These are phyloP conservation scores for Dipteronia sinensis DNA, from an alignment of 345 rosid genomes.

Conservation along the genomic window DNA sequence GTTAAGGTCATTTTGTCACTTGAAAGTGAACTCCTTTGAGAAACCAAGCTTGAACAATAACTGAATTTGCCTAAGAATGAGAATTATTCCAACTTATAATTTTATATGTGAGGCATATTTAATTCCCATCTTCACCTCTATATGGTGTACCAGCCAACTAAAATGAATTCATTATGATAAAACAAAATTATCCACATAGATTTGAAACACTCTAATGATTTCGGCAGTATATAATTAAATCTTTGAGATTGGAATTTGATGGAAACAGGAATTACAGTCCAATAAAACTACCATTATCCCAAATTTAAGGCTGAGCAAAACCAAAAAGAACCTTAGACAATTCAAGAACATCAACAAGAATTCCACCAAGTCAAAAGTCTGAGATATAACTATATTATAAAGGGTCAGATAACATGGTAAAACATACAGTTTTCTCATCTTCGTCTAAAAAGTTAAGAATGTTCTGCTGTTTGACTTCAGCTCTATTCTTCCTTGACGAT, in stretches of 20 bases:
- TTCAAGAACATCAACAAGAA: not conserved
- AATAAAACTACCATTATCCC: not conserved
- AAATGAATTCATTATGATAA: not conserved
- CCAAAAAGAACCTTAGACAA: not conserved
- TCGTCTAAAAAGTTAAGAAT: slow-evolving; percentile 86
- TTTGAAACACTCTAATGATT: not conserved
- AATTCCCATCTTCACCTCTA: not conserved
- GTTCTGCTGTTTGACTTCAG: slow-evolving; percentile 86
- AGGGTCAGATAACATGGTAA: slow-evolving; percentile 8
- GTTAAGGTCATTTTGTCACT: not conserved
- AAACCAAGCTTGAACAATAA: not conserved
- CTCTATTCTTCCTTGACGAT: slow-evolving; percentile 87
- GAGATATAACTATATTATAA: slow-evolving; percentile 4
- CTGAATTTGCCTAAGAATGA: not conserved
- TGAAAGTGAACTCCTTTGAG: not conserved
- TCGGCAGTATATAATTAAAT: not conserved
- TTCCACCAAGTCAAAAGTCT: not conserved
- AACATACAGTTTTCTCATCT: slow-evolving; percentile 81
- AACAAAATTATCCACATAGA: not conserved
- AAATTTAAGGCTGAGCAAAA: not conserved
- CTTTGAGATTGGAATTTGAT: not conserved
- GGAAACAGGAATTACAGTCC: not conserved
- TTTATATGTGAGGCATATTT: not conserved
- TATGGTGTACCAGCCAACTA: not conserved
- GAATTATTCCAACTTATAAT: not conserved